Conservation (phyloP, 1,139 yeast species). For the Sugiyamaella paludigena region DNA sequence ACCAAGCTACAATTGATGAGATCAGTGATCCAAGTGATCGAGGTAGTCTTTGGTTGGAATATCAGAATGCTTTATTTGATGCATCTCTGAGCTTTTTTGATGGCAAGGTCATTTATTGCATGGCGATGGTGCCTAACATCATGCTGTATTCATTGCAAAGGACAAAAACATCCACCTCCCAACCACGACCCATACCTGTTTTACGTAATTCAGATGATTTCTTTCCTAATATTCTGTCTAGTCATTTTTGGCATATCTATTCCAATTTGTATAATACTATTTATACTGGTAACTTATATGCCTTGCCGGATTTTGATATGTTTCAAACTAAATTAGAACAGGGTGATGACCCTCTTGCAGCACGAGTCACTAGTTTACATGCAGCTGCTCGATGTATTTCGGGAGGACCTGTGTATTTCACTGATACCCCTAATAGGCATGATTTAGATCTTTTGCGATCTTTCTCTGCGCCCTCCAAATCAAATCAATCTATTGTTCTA, state of each 20-base stretch:
- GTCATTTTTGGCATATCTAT: slow-evolving; percentile 37
- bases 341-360: slow-evolving; percentile 12
- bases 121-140: slow-evolving; percentile 35
- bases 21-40: slow-evolving; percentile 23
- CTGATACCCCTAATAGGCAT: slow-evolving; percentile 30
- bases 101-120: slow-evolving; percentile 34
- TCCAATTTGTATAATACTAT: slow-evolving; percentile 31
- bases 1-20: slow-evolving; percentile 31
- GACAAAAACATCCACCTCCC: neutral
- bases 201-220: slow-evolving; percentile 35
- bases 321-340: slow-evolving; percentile 29
- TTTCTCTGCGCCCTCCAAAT: slow-evolving; percentile 23
- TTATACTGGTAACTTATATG: slow-evolving; percentile 29
- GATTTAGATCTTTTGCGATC: slow-evolving; percentile 25
- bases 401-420: slow-evolving; percentile 36
- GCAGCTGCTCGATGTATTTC: slow-evolving; percentile 35
- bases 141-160: slow-evolving; percentile 23
- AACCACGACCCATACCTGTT: slow-evolving; percentile 19
- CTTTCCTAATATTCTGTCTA: slow-evolving; percentile 28
- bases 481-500: slow-evolving; percentile 22
- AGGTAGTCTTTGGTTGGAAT: slow-evolving; percentile 23
- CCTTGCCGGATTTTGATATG: slow-evolving; percentile 37
- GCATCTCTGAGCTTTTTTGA: slow-evolving; percentile 27
- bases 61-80: slow-evolving; percentile 31
- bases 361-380: slow-evolving; percentile 26